A percentile compares a stretch with the other conserved stretches of the same genome.
Evolutionary conservation across 176 grass and related monocot species (phyloP).

Genomic region (Secale cereale): DNA sequence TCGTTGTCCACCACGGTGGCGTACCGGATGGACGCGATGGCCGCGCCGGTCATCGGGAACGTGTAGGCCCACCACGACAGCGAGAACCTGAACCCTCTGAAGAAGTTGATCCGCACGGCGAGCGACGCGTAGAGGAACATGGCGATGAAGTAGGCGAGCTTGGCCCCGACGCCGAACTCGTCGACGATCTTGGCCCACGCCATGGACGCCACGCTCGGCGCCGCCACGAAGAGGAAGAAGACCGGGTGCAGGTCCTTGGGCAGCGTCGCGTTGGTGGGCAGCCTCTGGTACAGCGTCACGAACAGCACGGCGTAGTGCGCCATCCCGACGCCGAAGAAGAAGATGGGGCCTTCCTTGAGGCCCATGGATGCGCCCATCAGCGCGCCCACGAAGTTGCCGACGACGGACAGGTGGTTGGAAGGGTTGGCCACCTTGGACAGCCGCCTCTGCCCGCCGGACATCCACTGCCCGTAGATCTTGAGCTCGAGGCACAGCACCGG

Average conservation of each 20-base stretch:
- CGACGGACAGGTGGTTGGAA: conserved; percentile 78
- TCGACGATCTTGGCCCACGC: conserved; percentile 73
- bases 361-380: conserved; percentile 81
- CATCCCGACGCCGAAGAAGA: conserved; percentile 87
- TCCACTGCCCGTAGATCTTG: conserved; percentile 98
- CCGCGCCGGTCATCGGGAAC: conserved; percentile 86
- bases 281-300: conserved; percentile 92
- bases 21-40: conserved; percentile 76
- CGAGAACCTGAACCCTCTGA: conserved; percentile 78
- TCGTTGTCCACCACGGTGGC: conserved; percentile 55
- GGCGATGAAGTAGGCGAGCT: conserved; percentile 69
- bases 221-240: conserved; percentile 92
- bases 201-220: conserved; percentile 81
- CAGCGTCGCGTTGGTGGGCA: conserved; percentile 88
- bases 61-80: conserved; percentile 98
- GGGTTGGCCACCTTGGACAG: conserved; percentile 87
- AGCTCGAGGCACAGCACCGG: conserved; percentile 74
- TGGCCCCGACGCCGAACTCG: conserved; percentile 51
- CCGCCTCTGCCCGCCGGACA: conserved; percentile 80
- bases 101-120: conserved; percentile 87
- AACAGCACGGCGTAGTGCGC: conserved; percentile 90
- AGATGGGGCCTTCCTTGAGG: conserved; percentile 63
- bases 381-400: conserved; percentile 92
- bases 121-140: conserved; percentile 94
- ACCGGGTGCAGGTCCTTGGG: conserved; percentile 93